Base-by-base conservation (phyloP, 2,329 filamentous ascomycete genomes). In the Trichoderma atrobrunneum region DNA sequence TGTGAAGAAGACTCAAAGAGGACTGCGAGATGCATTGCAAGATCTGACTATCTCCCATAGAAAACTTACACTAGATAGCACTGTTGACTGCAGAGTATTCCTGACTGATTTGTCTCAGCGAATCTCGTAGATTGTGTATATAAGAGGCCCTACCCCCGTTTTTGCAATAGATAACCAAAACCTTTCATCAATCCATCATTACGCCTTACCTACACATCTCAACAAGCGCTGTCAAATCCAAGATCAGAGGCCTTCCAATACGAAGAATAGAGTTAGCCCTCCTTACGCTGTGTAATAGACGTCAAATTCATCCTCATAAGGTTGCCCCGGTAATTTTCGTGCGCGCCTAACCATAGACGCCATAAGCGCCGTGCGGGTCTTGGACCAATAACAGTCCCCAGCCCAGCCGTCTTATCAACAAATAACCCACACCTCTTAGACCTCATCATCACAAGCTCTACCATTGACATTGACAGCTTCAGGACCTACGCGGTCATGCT, bases 341-440 rank as follows among this genome's bases (percentile, higher is more conserved):
- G 24, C 48, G 51, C 51, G 65, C 24, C 39, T 70, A 62, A 21
- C 24, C 24, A 10, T 69, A 69, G 56, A 54, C 66, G 66, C 66
- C 18, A 34, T 48, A 61, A 51, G 39, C 66, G 66, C 66, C 36
- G 7, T 51, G 66, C 39, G 66, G 66, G 57, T 59, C 66, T 28
- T 24, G 16, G 28, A 28, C 56, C 65, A 48, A 48, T 60, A 16
- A n/a, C 56, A n/a, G 54, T 16, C 36, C 28, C 57, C 30, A 21
- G 30, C 28, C 57, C 18, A 60, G 18, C 56, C 26, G 14, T 69
- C 14, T 60, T 28, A 51, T 54, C 66, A 61, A 69, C 66, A 34
- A 60, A 36, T n/a, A 12, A 51, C n/a, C 66, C 57, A 48, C 18
- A 36, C n/a, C 18, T 60, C 16, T 60, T 30, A 16, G 18, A 32